Conservation (phyloP, 768 basidiomycete species). For the Rhizopogon vinicolor region DNA sequence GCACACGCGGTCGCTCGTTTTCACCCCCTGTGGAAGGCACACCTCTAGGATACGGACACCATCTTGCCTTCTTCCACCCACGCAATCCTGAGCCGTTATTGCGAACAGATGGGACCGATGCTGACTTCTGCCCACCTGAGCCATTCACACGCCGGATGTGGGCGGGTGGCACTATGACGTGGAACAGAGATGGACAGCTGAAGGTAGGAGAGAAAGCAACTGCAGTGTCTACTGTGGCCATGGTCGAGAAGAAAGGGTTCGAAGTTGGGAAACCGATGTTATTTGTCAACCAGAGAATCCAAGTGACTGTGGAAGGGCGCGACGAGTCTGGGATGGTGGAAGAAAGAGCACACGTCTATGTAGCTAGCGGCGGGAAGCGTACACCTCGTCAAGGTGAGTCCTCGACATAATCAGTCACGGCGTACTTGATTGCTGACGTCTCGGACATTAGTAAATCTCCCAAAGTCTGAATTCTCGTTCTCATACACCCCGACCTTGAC, state of each 20-base stretch:
- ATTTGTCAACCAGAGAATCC: slow-evolving; percentile 65
- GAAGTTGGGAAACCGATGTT: slow-evolving; percentile 59
- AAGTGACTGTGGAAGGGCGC: slow-evolving; percentile 41
- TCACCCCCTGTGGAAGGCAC: slow-evolving; percentile 35
- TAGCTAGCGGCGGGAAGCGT: slow-evolving; percentile 21
- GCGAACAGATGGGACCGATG: slow-evolving; percentile 68
- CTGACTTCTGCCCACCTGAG: slow-evolving; percentile 64
- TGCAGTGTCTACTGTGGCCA: slow-evolving; percentile 43
- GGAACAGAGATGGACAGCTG: slow-evolving; percentile 47
- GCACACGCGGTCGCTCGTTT: slow-evolving; percentile 38
- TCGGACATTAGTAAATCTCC: slow-evolving; percentile 38
- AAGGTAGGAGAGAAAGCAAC: slow-evolving; percentile 48
- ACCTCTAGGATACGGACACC: slow-evolving; percentile 57
- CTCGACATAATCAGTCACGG: background rate
- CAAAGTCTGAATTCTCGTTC: slow-evolving; percentile 55
- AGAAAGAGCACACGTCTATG: slow-evolving; percentile 67
- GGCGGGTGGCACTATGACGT: slow-evolving; percentile 67
- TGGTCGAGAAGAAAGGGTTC: slow-evolving; percentile 62
- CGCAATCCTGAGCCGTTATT: slow-evolving; percentile 52
- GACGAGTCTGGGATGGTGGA: slow-evolving; percentile 48
- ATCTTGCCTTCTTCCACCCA: slow-evolving; percentile 72
- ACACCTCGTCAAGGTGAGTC: slow-evolving; percentile 39
- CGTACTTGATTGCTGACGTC: background rate
- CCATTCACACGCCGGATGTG: slow-evolving; percentile 82
- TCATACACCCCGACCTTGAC: slow-evolving; percentile 61